Conservation (phyloP, 176 grass and related monocot species). For the Aegilops longissima region DNA sequence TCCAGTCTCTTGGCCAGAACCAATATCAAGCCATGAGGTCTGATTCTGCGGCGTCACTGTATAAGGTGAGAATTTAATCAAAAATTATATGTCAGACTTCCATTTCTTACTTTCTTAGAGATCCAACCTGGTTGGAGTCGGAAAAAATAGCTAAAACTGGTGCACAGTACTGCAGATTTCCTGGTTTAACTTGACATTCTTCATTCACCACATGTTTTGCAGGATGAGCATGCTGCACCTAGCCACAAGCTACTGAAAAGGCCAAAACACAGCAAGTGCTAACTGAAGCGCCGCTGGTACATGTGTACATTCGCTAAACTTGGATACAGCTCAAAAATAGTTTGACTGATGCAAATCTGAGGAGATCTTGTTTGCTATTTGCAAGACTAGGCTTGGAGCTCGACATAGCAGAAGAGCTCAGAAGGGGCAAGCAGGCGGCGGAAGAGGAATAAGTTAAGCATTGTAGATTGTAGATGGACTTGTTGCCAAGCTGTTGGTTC, state of each 20-base stretch:
- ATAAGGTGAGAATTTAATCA: conserved; percentile 56
- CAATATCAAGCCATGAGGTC: conserved; percentile 81
- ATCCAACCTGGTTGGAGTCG: background rate
- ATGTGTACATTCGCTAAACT: background rate
- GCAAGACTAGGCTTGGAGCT: background rate
- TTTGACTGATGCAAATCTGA: conserved; percentile 1
- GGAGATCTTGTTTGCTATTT: conserved; percentile 5
- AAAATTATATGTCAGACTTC: background rate
- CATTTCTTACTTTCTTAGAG: conserved; percentile 3
- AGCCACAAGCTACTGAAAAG: conserved; percentile 68
- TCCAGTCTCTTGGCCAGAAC: conserved; percentile 76
- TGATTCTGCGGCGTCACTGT: conserved; percentile 90
- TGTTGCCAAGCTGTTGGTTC: background rate
- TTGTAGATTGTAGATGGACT: conserved; percentile 15
- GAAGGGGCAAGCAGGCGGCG: background rate
- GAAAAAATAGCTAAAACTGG: background rate
- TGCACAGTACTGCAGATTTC: background rate
- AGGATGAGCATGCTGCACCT: conserved; percentile 79
- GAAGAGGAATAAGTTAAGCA: conserved; percentile 8
- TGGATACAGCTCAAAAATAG: background rate
- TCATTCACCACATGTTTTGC: conserved; percentile 23
- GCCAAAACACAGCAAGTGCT: conserved; percentile 69
- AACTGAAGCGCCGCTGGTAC: background rate
- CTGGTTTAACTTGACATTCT: background rate
- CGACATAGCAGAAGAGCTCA: background rate